Evolutionary conservation across 2,329 filamentous ascomycete genomes (phyloP), one percentile per base, ranked within the genome.

Genomic region (Bimuria novae-zelandiae): DNA sequence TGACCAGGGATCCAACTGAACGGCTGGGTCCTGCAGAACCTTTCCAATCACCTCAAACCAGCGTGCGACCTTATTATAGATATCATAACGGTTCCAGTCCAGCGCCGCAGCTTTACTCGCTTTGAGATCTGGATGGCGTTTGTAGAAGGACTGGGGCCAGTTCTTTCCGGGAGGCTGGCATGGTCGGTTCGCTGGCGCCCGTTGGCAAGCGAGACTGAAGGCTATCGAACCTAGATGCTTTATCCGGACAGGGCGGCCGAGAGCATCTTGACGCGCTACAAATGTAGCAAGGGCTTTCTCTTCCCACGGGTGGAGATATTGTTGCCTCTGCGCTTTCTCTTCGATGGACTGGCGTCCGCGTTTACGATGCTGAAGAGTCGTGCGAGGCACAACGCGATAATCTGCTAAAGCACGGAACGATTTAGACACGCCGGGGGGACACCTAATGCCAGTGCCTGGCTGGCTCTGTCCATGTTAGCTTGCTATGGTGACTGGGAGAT

Each of bases 301-400:
- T 37, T 37, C 16, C 6, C 12, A 37, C 16, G 16, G 16, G 7
- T 17, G 7, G 12, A 37, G 16, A 16, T 37, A 37, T 5, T 21
- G 12, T 37, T 37, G 16, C 6, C 12, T 21, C 3, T 6, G 4
- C 6, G 16, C 16, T 37, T 37, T 37, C 6, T 37, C 47, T 58
- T 69, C 53, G 57, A 22, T 67, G 21, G 59, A 70, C 37, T 14
- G 60, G 49, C 61, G 64, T 37, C 59, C 58, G 44, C 51, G 52
- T 48, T 42, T 55, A 61, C 60, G 52, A 60, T 61, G 33, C 43
- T 37, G 4, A 14, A 57, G 43, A 17, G 51, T 54, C 36, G 36
- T 33, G 25, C 50, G 54, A 39, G 41, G 66, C 56, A 54, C 56
- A 33, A 56, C 50, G 17, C 44, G 41, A 45, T 54, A 43, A 55